A percentile compares a stretch with the other conserved stretches of the same genome.
Evolutionary conservation across 2,329 filamentous ascomycete genomes (phyloP).

Genomic region (Pezicula neosporulosa): DNA sequence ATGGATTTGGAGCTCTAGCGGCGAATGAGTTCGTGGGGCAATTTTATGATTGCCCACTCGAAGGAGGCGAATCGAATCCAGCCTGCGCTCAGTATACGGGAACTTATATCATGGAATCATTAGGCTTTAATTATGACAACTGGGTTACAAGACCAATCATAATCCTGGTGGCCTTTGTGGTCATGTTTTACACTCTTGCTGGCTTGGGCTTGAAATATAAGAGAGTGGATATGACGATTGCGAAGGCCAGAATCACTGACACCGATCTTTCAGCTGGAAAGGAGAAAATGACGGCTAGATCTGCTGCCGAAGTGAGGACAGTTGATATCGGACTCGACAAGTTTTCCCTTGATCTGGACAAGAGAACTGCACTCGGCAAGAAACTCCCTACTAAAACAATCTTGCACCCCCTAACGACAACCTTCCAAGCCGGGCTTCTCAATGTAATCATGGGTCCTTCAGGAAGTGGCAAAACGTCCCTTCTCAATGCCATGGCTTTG

Average conservation of each 20-base stretch:
- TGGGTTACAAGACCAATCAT: conserved; percentile 69
- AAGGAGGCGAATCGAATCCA: conserved; percentile 59
- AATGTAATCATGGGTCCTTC: conserved; percentile 82
- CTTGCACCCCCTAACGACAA: conserved; percentile 61
- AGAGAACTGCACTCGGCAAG: conserved; percentile 49
- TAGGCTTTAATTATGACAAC: conserved; percentile 59
- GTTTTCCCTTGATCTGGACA: conserved; percentile 63
- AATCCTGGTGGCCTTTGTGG: conserved; percentile 55
- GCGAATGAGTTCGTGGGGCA: conserved; percentile 70
- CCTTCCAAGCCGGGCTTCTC: conserved; percentile 64
- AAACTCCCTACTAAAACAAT: conserved; percentile 55
- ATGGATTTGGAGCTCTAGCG: conserved; percentile 66
- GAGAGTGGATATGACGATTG: conserved; percentile 67
- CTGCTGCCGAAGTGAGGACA: conserved; percentile 50
- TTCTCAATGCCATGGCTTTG: conserved; percentile 70
- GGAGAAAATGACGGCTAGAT: conserved; percentile 59
- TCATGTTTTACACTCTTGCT: conserved; percentile 60
- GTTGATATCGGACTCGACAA: conserved; percentile 63
- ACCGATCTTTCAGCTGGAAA: conserved; percentile 66
- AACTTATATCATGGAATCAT: conserved; percentile 62
- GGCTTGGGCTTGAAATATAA: conserved; percentile 60
- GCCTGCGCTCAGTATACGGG: conserved; percentile 68
- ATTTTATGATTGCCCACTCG: conserved; percentile 70
- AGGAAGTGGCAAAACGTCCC: conserved; percentile 71
- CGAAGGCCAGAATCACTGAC: conserved; percentile 53